A percentile compares a stretch with the other conserved stretches of the same genome.
phyloP scores from a whole-genome alignment of 2,329 filamentous ascomycete species.

The Hypoxylon sp. region DNA sequence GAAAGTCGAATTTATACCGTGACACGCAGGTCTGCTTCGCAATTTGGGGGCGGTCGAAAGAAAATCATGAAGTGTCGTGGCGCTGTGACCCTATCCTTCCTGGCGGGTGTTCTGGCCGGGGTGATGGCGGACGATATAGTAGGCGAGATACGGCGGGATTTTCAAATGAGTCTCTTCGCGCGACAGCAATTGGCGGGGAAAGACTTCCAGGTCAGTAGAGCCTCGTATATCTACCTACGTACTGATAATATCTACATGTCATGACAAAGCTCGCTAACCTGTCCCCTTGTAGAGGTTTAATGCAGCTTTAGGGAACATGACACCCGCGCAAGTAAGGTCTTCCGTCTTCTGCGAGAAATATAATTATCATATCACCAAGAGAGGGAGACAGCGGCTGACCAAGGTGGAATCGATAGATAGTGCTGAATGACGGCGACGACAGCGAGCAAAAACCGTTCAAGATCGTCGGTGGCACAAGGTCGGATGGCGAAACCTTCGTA shows the following conservation, averaged over 20 bases:
- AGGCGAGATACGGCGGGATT: conserved; percentile 49
- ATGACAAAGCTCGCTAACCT: no score
- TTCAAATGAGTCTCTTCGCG: conserved; percentile 48
- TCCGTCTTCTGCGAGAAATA: not conserved
- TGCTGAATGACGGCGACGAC: conserved; percentile 7
- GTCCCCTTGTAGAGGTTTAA: conserved; percentile 47
- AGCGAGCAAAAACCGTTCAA: conserved; percentile 50
- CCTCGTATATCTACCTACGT: not conserved
- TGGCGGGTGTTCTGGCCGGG: conserved; percentile 30
- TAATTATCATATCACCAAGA: not conserved
- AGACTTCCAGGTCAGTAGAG: conserved; percentile 50
- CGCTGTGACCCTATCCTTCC: conserved; percentile 20
- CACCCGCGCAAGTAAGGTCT: conserved; percentile 48
- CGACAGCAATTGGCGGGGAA: conserved; percentile 45
- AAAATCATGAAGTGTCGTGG: conserved; percentile 28
- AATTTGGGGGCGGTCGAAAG: no score
- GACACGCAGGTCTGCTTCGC: no score
- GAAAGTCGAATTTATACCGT: no score
- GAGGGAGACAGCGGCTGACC: not conserved
- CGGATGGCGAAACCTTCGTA: conserved; percentile 55
- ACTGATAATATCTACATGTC: no score
- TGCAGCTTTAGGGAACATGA: conserved; percentile 51
- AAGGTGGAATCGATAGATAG: conserved; percentile 12
- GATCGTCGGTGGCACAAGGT: conserved; percentile 38
- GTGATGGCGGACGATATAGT: conserved; percentile 31